phyloP scores from a whole-genome alignment of 495 filamentous ascomycete species.

The Xylaria scruposa region DNA sequence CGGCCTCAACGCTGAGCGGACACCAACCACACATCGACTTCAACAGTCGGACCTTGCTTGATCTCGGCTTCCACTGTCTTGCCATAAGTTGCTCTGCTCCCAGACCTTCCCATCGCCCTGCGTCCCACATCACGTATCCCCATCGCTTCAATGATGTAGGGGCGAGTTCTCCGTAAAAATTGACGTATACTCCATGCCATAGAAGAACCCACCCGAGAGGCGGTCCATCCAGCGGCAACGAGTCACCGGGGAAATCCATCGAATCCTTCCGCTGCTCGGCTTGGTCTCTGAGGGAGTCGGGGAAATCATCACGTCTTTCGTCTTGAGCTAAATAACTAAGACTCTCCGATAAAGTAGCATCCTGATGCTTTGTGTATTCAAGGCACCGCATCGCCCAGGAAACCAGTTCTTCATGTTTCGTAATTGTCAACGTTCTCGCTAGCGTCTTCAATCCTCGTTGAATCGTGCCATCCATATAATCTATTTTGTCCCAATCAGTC shows the following conservation, averaged over 20 bases:
- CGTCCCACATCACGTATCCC: conserved; percentile 13
- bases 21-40: neutral
- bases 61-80: neutral
- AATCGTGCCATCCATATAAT: neutral
- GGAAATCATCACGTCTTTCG: neutral
- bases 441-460: conserved; percentile 5
- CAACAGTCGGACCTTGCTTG: neutral
- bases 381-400: neutral
- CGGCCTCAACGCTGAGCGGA: neutral
- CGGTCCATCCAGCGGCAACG: neutral
- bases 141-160: neutral
- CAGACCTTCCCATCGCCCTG: neutral
- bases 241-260: neutral
- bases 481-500: neutral
- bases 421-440: neutral
- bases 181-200: neutral
- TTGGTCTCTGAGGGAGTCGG: neutral
- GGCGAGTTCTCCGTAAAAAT: neutral
- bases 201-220: neutral
- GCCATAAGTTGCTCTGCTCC: neutral
- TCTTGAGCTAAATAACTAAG: neutral
- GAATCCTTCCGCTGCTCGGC: neutral
- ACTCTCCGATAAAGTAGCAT: neutral
- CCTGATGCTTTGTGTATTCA: neutral
- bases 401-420: neutral